These are phyloP conservation scores for Trifolium repens DNA, from an alignment of 306 rosid genomes.

Conservation along the genomic window DNA sequence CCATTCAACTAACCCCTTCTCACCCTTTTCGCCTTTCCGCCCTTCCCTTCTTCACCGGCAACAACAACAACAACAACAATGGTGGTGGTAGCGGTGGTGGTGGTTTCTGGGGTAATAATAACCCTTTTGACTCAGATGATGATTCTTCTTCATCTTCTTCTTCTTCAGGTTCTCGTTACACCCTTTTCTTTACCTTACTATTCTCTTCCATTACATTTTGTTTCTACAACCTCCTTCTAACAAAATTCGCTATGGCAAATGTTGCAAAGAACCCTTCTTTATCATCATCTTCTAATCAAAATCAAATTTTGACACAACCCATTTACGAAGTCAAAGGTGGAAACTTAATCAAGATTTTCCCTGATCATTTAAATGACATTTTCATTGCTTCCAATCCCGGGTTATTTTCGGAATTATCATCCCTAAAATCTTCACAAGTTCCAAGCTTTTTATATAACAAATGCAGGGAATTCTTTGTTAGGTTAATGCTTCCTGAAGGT, in stretches of 20 bases:
- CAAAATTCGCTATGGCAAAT: constrained; percentile 63
- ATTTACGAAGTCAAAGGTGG: constrained; percentile 86
- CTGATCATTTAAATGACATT: constrained; percentile 55
- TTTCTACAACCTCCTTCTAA: constrained; percentile 61
- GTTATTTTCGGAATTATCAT: constrained; percentile 34
- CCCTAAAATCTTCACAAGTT: constrained; percentile 37
- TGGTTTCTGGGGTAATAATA: constrained; percentile 49
- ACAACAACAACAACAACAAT: constrained; percentile 27
- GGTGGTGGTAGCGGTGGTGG: background rate
- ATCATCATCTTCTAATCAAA: constrained; percentile 19
- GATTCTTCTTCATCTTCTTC: constrained; percentile 32
- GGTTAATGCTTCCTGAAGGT: constrained; percentile 91
- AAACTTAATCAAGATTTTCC: constrained; percentile 62
- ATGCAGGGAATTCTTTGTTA: constrained; percentile 54
- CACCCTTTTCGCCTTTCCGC: constrained; percentile 35
- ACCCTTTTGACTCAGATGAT: constrained; percentile 49
- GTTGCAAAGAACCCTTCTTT: constrained; percentile 48
- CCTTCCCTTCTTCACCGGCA: constrained; percentile 30
- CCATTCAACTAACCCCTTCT: constrained; percentile 38
- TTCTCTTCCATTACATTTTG: constrained; percentile 50
- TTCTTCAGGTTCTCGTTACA: constrained; percentile 43
- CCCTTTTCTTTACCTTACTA: constrained; percentile 51
- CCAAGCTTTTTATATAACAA: constrained; percentile 46
- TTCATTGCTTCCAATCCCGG: constrained; percentile 49
- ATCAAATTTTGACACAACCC: constrained; percentile 26